Evolutionary conservation across 1,284 basidiomycete species (phyloP).

Genomic region (Austroboletus novae-zelandiae): DNA sequence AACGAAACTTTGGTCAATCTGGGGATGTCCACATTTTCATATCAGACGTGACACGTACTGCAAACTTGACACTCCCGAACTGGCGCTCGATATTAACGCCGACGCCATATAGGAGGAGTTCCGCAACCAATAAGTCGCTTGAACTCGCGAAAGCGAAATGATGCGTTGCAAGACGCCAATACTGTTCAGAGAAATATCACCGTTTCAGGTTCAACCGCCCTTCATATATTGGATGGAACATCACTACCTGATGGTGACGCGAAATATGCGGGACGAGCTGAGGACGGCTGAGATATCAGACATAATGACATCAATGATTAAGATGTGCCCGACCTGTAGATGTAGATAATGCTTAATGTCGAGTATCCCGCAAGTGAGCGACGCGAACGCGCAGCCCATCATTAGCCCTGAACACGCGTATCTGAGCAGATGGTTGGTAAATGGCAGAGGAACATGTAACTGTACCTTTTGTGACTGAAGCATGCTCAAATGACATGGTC

Average conservation of each 20-base stretch:
- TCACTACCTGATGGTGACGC: slow-evolving; percentile 61
- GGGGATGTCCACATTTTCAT: neutral
- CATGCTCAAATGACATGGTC: slow-evolving; percentile 74
- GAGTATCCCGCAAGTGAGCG: slow-evolving; percentile 72
- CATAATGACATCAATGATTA: slow-evolving; percentile 3
- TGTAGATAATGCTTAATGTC: slow-evolving; percentile 88
- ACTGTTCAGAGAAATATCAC: slow-evolving; percentile 45
- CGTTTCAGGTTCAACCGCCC: slow-evolving; percentile 23
- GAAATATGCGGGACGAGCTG: slow-evolving; percentile 71
- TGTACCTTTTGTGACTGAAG: slow-evolving; percentile 74
- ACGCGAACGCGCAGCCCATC: slow-evolving; percentile 64
- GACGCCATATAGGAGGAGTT: slow-evolving; percentile 73
- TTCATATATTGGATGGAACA: slow-evolving; percentile 6
- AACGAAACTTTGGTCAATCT: slow-evolving; percentile 2
- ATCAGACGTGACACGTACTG: slow-evolving; percentile 51
- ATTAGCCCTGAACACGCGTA: slow-evolving; percentile 60
- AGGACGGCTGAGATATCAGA: slow-evolving; percentile 7
- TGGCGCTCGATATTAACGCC: slow-evolving; percentile 77
- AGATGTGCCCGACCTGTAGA: slow-evolving; percentile 55
- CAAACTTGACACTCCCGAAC: slow-evolving; percentile 86
- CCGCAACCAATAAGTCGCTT: slow-evolving; percentile 78
- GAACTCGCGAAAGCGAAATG: slow-evolving; percentile 82
- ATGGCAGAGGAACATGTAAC: neutral
- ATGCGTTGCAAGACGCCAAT: slow-evolving; percentile 79
- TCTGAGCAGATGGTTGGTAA: neutral